phyloP scores from a whole-genome alignment of 164 flowering plant genomes.

The Piper longum region DNA sequence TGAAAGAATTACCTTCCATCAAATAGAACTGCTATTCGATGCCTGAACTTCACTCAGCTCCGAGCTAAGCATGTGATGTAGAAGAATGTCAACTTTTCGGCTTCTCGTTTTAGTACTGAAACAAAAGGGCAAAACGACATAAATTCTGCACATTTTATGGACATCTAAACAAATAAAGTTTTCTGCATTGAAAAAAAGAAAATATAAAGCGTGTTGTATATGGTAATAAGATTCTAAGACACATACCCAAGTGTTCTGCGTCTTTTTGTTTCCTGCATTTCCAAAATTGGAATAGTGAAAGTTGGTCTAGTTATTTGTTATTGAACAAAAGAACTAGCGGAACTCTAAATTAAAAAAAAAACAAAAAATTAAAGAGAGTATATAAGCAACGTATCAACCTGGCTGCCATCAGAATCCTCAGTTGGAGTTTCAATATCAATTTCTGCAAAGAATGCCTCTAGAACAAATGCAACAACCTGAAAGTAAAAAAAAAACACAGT shows the following conservation, averaged over 20 bases:
- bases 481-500: slow-evolving; percentile 2
- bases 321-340: neutral
- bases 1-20: neutral
- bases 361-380: neutral
- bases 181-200: neutral
- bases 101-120: slow-evolving; percentile 65
- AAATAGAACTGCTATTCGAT: slow-evolving; percentile 6
- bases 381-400: neutral
- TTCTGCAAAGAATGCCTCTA: slow-evolving; percentile 96
- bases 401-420: slow-evolving; percentile 1
- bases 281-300: slow-evolving; percentile 20
- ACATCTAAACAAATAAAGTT: neutral
- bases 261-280: slow-evolving; percentile 16
- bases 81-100: slow-evolving; percentile 68
- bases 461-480: slow-evolving; percentile 88
- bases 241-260: slow-evolving; percentile 39
- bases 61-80: slow-evolving; percentile 79
- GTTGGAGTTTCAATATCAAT: slow-evolving; percentile 51
- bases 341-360: neutral
- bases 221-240: neutral
- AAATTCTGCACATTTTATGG: neutral
- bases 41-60: slow-evolving; percentile 34
- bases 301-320: neutral
- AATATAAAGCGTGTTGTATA: neutral
- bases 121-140: neutral